phyloP scores from a whole-genome alignment of 257 asterid genomes.

The Fraxinus cuspidata region DNA sequence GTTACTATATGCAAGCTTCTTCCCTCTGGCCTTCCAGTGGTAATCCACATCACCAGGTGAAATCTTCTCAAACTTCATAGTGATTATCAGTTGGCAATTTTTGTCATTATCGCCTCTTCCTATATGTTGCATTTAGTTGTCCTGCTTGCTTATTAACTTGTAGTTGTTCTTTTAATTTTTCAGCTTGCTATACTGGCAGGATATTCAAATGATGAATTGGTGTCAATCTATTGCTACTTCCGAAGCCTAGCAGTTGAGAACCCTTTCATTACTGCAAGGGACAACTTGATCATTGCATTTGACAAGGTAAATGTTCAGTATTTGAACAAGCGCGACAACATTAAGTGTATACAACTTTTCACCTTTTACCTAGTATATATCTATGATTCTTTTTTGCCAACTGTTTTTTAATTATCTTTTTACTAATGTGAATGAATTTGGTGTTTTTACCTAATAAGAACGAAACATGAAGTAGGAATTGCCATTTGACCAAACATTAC shows the following conservation, averaged over 20 bases:
- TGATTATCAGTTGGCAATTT: slow-evolving; percentile 8
- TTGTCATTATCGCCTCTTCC: background rate
- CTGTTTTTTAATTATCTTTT: no score
- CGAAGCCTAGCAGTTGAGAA: slow-evolving; percentile 85
- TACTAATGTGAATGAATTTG: background rate
- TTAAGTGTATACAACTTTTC: no score
- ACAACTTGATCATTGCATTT: slow-evolving; percentile 85
- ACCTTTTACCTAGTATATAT: no score
- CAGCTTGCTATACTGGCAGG: slow-evolving; percentile 96
- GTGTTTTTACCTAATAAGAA: background rate
- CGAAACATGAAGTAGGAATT: background rate
- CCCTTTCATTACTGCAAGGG: slow-evolving; percentile 86
- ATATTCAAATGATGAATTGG: slow-evolving; percentile 79
- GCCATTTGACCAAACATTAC: background rate
- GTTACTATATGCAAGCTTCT: slow-evolving; percentile 84
- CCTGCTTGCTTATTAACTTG: slow-evolving; percentile 1
- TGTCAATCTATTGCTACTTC: slow-evolving; percentile 80
- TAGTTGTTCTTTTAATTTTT: slow-evolving; percentile 20
- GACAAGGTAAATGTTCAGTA: slow-evolving; percentile 69
- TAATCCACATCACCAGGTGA: slow-evolving; percentile 94
- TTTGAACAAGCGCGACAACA: background rate
- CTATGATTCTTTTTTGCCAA: no score
- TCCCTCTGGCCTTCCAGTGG: slow-evolving; percentile 93
- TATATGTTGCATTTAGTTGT: background rate
- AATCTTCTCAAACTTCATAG: slow-evolving; percentile 1